Base-by-base conservation (phyloP, 75 land plant genomes). In the Isoetes taiwanensis region DNA sequence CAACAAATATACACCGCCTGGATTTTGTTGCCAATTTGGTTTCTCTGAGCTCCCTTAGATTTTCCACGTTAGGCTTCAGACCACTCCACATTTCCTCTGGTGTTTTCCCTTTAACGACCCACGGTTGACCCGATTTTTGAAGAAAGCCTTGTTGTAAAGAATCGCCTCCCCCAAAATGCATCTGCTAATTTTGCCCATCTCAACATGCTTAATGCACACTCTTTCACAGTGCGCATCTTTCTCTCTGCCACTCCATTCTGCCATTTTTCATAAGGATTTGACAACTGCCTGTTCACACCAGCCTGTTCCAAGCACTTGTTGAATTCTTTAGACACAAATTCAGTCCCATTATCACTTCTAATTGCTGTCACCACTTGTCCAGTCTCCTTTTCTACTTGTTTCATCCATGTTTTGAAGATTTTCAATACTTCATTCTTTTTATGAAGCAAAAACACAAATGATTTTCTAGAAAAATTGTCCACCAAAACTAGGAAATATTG, bases 191-290 rank as follows among this genome's bases (percentile, higher is more conserved):
- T 20, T 4, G 30, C 5, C 34, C 28, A 31, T 28, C 26, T 19
- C 28, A 62, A 54, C 57, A 62, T 40, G 11, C 33, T 54, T 8
- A 30, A 0, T 20, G 41, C 37, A 33, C 35, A 60, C 4, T 72
- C 32, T 38, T 65, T 29, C 1, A 72, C 55, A 0, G 74, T 65
- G 20, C 67, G 28, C 23, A 64, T 71, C 32, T 59, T 61, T 2
- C 75, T 35, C 41, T 72, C 59, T 0, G 64, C 64, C 10, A 52
- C 28, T 14, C 21, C 17, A 10, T 40, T 43, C 0, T 23, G 28
- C n/a, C n/a, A n/a, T n/a, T n/a, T n/a, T n/a, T n/a, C n/a, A n/a
- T n/a, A n/a, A n/a, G n/a, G n/a, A n/a, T n/a, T n/a, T n/a, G 28
- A 58, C 8, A 67, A 37, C 23, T 67, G 42, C 52, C 54, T 33